Evolutionary conservation across 371 early-diverging fungal genomes (phyloP).

Genomic region (Syncephalastrum contaminatum): DNA sequence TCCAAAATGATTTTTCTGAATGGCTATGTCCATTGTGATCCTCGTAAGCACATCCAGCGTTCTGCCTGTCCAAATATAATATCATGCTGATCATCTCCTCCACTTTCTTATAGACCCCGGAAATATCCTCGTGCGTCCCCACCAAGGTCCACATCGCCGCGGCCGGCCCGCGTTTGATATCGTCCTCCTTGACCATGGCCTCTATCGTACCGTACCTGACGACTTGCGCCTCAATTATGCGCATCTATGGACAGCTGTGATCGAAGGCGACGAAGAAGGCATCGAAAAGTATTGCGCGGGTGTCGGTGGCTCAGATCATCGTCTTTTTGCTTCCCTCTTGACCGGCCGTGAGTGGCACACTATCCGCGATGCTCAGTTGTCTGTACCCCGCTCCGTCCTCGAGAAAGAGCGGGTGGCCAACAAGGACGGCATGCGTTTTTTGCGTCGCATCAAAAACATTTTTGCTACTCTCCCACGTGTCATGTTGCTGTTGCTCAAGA

Average conservation of each 20-base stretch:
- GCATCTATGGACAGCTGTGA: slow-evolving; percentile 82
- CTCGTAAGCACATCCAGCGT: slow-evolving; percentile 45
- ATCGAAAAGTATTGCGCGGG: slow-evolving; percentile 59
- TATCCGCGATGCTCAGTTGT: slow-evolving; percentile 38
- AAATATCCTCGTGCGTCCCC: slow-evolving; percentile 69
- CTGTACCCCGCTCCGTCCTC: slow-evolving; percentile 34
- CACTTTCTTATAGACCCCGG: slow-evolving; percentile 55
- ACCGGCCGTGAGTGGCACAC: slow-evolving; percentile 86
- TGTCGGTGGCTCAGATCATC: slow-evolving; percentile 76
- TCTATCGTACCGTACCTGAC: slow-evolving; percentile 76
- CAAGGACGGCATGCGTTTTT: slow-evolving; percentile 50
- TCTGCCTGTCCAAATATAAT: not conserved
- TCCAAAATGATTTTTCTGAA: slow-evolving; percentile 92
- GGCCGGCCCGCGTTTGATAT: slow-evolving; percentile 76
- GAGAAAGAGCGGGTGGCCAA: slow-evolving; percentile 44
- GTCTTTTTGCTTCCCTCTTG: slow-evolving; percentile 81
- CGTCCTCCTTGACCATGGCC: slow-evolving; percentile 91
- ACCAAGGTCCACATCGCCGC: slow-evolving; percentile 26
- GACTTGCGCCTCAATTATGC: slow-evolving; percentile 84
- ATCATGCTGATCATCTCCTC: not conserved
- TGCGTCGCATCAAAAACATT: slow-evolving; percentile 79
- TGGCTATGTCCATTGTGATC: slow-evolving; percentile 81
- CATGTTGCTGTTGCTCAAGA: slow-evolving; percentile 84
- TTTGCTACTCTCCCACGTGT: slow-evolving; percentile 80
- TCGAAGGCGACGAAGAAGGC: slow-evolving; percentile 71